A percentile compares a stretch with the other conserved stretches of the same genome.
phyloP scores from a whole-genome alignment of 805 yeast species.

The Candida succiphila region DNA sequence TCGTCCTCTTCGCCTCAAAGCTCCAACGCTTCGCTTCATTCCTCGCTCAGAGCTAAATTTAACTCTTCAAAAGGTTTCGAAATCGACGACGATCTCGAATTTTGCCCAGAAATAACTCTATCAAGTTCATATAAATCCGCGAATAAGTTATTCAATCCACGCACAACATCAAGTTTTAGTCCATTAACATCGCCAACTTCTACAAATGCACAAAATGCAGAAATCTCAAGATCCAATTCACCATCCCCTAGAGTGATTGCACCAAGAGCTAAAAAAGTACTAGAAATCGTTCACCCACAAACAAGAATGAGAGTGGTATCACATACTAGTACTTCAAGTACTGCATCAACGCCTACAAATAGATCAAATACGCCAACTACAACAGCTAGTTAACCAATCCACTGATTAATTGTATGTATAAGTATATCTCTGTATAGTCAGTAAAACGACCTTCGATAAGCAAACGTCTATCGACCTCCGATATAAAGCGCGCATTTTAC shows the following conservation, averaged over 20 bases:
- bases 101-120: slow-evolving; percentile 43
- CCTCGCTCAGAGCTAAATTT: slow-evolving; percentile 35
- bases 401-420: neutral
- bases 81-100: slow-evolving; percentile 52
- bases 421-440: too few relatives aligned
- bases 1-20: slow-evolving; percentile 17
- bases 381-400: neutral
- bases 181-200: slow-evolving; percentile 31
- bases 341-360: neutral
- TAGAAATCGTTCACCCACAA: slow-evolving; percentile 55
- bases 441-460: too few relatives aligned
- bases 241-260: slow-evolving; percentile 38
- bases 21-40: slow-evolving; percentile 11
- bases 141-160: slow-evolving; percentile 48
- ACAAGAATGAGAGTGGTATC: slow-evolving; percentile 48
- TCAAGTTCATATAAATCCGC: slow-evolving; percentile 1
- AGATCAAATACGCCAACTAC: neutral
- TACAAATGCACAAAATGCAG: neutral
- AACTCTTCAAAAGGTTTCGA: slow-evolving; percentile 53
- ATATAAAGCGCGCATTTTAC: too few relatives aligned
- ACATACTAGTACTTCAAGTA: too few relatives aligned
- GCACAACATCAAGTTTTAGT: slow-evolving; percentile 53
- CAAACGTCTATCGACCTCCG: too few relatives aligned
- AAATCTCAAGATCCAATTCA: slow-evolving; percentile 1
- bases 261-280: slow-evolving; percentile 48